These are phyloP conservation scores for Vitis hybrid DNA, from an alignment of 177 flowering plant genomes.

Conservation along the genomic window DNA sequence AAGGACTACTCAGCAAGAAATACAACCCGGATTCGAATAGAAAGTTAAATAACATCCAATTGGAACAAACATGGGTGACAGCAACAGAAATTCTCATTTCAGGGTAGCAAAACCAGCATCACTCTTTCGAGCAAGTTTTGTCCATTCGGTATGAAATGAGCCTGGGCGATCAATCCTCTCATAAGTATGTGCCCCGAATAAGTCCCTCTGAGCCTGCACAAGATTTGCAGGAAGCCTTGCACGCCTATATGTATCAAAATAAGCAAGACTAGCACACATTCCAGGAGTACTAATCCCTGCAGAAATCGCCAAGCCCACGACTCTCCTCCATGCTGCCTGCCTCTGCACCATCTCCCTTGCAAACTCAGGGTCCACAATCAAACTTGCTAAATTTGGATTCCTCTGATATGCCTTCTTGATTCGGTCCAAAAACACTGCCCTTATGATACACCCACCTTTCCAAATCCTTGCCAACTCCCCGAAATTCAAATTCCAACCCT, in stretches of 20 bases:
- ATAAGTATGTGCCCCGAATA: slow-evolving; percentile 59
- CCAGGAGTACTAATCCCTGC: slow-evolving; percentile 57
- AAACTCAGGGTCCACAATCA: slow-evolving; percentile 52
- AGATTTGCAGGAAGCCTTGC: slow-evolving; percentile 53
- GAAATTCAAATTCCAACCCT: slow-evolving; percentile 46
- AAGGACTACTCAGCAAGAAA: too few relatives aligned
- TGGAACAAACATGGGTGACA: slow-evolving; percentile 6
- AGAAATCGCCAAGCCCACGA: slow-evolving; percentile 44
- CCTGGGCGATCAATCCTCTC: slow-evolving; percentile 54
- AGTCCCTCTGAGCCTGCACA: slow-evolving; percentile 57
- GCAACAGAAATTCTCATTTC: slow-evolving; percentile 17
- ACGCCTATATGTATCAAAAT: slow-evolving; percentile 52
- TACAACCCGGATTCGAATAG: background rate
- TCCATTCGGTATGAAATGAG: slow-evolving; percentile 49
- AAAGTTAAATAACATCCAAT: slow-evolving; percentile 4
- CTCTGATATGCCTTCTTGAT: slow-evolving; percentile 54
- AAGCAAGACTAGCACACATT: slow-evolving; percentile 55
- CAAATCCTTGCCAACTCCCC: slow-evolving; percentile 58
- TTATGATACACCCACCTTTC: slow-evolving; percentile 60
- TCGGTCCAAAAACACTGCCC: slow-evolving; percentile 54
- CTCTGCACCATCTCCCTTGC: slow-evolving; percentile 58
- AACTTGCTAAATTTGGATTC: slow-evolving; percentile 40
- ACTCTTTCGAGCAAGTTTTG: slow-evolving; percentile 41
- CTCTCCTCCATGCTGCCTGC: slow-evolving; percentile 56
- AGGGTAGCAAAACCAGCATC: slow-evolving; percentile 28